Percentiles rank a stretch among this genome's conserved stretches.
Conservation (phyloP, 2,329 filamentous ascomycete species). For the Fusarium marasasianum region DNA sequence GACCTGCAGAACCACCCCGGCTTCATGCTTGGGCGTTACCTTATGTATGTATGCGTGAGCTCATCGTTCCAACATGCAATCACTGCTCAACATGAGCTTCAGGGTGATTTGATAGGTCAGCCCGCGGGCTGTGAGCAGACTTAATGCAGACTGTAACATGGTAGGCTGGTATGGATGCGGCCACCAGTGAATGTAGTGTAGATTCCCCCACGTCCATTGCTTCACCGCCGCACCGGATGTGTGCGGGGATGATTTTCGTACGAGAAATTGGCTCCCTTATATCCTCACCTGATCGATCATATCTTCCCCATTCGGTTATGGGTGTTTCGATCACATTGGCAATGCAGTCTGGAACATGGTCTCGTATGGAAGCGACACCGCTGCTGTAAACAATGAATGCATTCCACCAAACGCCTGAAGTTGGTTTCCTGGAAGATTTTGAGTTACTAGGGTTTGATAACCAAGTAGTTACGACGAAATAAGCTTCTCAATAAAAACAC, state of each 20-base stretch:
- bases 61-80: constrained; percentile 15
- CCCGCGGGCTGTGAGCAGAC: constrained; percentile 16
- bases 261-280: constrained; percentile 13
- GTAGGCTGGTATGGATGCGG: constrained; percentile 36
- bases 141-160: constrained; percentile 29
- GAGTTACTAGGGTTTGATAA: background rate
- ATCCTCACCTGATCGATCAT: constrained; percentile 29
- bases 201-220: constrained; percentile 24
- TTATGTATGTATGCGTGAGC: constrained; percentile 24
- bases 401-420: background rate
- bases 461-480: background rate
- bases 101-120: constrained; percentile 19
- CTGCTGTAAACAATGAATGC: constrained; percentile 1
- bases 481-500: background rate
- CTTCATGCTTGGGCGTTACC: constrained; percentile 6
- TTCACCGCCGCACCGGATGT: constrained; percentile 29
- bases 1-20: constrained; percentile 29
- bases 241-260: constrained; percentile 23
- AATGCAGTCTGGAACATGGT: constrained; percentile 20
- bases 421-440: background rate
- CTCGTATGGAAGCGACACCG: constrained; percentile 25
- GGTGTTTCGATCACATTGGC: background rate
- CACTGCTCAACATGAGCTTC: constrained; percentile 18
- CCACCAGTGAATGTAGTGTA: constrained; percentile 5
- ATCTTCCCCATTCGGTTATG: constrained; percentile 21